Evolutionary conservation across 139 green algal genomes (phyloP), one percentile per base, ranked within the genome.

Genomic region (Yamagishiella unicocca): DNA sequence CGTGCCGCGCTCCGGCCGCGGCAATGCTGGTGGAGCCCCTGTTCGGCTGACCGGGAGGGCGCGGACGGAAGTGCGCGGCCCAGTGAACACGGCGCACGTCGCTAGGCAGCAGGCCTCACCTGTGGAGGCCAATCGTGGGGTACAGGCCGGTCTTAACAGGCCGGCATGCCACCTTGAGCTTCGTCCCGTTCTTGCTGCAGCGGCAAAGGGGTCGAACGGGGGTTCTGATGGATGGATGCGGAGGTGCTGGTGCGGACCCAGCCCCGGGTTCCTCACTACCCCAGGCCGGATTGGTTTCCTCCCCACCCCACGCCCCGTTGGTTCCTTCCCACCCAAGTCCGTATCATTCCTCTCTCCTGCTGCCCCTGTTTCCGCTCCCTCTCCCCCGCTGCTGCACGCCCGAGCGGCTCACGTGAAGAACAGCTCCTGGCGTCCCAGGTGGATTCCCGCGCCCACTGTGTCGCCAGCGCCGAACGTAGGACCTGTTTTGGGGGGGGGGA

Each of bases 81-180:
- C n/a, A n/a, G n/a, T n/a, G n/a, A n/a, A n/a, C n/a, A n/a, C n/a
- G n/a, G 25, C 5, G 22, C 64, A 72, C 64, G 29, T 7, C 8
- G 64, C n/a, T 17, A 58, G 50, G 17, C 50, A 58, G 50, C 50
- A 19, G 33, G 14, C 35, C 33, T 17, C 72, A 93, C 91, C 94
- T 97, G 93, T 98, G 96, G 43, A 99, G 90, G 12, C 96, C 96
- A 1, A 98, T 78, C 4, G 96, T 98, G 4, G 96, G 96, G 37
- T 92, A 96, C 29, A 99, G 93, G n/a, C 87, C 72, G 3, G 71
- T 73, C 2, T 72, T 66, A 24, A 98, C 91, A 76, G 90, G 76
- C 27, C 88, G 70, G 87, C 97, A 98, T 0, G 96, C 96, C 0
- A 91, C 90, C 2, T 93, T 93, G 21, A 99, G 89, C 84, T 92